Percentiles rank a stretch among this genome's conserved stretches.
Conservation (phyloP, 2,329 filamentous ascomycete genomes). For the Penicillium sp. region DNA sequence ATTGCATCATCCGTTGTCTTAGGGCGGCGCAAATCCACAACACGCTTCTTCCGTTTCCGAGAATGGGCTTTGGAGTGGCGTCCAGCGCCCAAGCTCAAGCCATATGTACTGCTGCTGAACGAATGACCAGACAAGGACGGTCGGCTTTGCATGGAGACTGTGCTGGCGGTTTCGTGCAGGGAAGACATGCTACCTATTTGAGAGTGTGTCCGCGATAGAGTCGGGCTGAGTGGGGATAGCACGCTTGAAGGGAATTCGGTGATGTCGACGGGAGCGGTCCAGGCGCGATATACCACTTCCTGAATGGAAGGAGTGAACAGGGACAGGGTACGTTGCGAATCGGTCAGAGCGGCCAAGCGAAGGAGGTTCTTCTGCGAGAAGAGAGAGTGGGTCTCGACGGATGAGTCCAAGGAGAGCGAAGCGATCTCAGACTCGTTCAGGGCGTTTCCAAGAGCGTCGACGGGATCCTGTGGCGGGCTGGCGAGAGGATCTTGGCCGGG, state of each 20-base stretch:
- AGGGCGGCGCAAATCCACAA: constrained; percentile 46
- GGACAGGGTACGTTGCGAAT: constrained; percentile 86
- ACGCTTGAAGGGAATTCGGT: constrained; percentile 51
- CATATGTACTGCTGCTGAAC: constrained; percentile 40
- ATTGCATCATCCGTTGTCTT: constrained; percentile 41
- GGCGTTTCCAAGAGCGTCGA: constrained; percentile 74
- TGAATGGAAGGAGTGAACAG: constrained; percentile 87
- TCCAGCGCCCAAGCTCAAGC: constrained; percentile 39
- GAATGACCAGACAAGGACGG: constrained; percentile 35
- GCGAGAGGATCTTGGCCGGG: constrained; percentile 73
- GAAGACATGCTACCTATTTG: constrained; percentile 63
- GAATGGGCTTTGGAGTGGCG: constrained; percentile 46
- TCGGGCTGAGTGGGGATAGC: constrained; percentile 44
- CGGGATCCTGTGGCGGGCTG: constrained; percentile 74
- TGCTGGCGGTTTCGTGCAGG: constrained; percentile 64
- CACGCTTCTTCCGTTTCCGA: constrained; percentile 47
- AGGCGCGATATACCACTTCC: constrained; percentile 87
- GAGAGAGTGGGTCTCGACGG: constrained; percentile 76
- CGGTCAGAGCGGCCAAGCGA: constrained; percentile 73
- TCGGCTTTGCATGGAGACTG: constrained; percentile 63
- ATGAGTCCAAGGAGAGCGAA: constrained; percentile 71
- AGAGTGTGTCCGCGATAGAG: constrained; percentile 61
- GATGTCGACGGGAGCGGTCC: constrained; percentile 74
- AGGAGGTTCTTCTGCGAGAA: constrained; percentile 95
- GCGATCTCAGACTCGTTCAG: constrained; percentile 72